Base-by-base conservation (phyloP, 2,329 filamentous ascomycete genomes). In the Xylaria sp. region DNA sequence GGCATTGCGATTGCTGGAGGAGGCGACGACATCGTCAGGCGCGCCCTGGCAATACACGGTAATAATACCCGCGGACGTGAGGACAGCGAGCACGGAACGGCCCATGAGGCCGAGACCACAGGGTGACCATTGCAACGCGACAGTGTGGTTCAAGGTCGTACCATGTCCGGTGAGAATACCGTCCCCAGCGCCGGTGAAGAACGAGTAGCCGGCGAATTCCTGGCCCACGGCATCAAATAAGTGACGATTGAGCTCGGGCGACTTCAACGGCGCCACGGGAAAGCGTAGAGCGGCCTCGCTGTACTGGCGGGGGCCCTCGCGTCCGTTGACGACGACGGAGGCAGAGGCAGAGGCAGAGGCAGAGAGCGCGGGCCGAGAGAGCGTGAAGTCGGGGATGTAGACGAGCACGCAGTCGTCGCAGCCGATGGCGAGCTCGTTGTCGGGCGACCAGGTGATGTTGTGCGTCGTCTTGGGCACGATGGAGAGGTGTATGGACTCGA, bases 81-180 rank as follows among this genome's bases (percentile, higher is more conserved):
- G 76, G 3, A 85, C 84, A 15, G 80, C 82, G 41, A 90, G 78
- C 5, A 88, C 82, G 0, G 87, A 83, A 1, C 88, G 82, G 8
- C 82, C 76, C 73, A 88, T 88, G 49, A 83, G 82, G 1, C 88
- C 87, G n/a, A 90, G 77, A 1, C 85, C 86, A n/a, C 78, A 79
- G 0, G 87, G 87, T n/a, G 87, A 89, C 88, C 88, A 90, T 57
- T 82, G 84, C 23, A 89, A 71, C 9, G 81, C 78, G 15, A 88
- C 82, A 18, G 86, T 82, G 72, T 89, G 87, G 70, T 86, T 88
- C 73, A 89, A 80, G 3, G 85, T 84, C 56, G 81, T 81, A 3
- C 86, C 86, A 1, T 82, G 81, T 18, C 82, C 82, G 0, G 85
- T 85, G 46, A 88, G 81, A 1, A 81, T 71, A 2, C 83, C 83